Base-by-base conservation (phyloP, 306 rosid species). In the Acacia confusa region DNA sequence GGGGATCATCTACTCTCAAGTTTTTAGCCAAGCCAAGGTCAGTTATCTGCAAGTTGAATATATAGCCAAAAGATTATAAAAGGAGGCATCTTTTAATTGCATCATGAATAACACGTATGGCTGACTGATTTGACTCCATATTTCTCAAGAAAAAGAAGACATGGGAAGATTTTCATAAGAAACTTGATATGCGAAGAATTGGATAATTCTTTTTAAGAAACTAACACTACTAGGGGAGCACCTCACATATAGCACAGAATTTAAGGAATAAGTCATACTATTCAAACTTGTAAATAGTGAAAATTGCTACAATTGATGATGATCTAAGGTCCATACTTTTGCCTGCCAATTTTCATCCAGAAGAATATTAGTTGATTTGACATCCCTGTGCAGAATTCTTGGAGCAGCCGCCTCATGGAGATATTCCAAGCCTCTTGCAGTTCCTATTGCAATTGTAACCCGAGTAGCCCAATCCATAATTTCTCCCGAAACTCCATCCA, bases 371-470 rank as follows among this genome's bases (percentile, higher is more conserved):
- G 99, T 88, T 80, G 99, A 96, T 86, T 93, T 96, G 79, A 96
- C 97, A 87, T 96, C 99, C 83, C 99, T 89, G 74, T 96, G 99
- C 76, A 96, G 91, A 84, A 96, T 90, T 85, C 85, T 92, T 66
- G 99, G 99, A 85, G 97, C 99, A 80, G 99, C 99, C 65, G 99
- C 97, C 70, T 92, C 99, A 83, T 96, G 99, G 78, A 96, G 99
- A 93, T 96, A 96, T 70, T 96, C 99, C 91, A 96, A 88, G 70
- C 97, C 99, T 74, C 93, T 92, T 34, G 99, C 99, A 78, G 99
- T 93, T 84, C 99, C 99, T 45, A 91, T 86, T 65, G 99, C 98
- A 83, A 92, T 86, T 66, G 79, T 81, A 66, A 96, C 97, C 53
- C 98, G 94, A 83, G 94, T 84, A 78, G 85, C 67, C 98, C 98